A percentile compares a stretch with the other conserved stretches of the same genome.
phyloP scores from a whole-genome alignment of 2,329 filamentous ascomycete species.

The Colletotrichum tabaci region DNA sequence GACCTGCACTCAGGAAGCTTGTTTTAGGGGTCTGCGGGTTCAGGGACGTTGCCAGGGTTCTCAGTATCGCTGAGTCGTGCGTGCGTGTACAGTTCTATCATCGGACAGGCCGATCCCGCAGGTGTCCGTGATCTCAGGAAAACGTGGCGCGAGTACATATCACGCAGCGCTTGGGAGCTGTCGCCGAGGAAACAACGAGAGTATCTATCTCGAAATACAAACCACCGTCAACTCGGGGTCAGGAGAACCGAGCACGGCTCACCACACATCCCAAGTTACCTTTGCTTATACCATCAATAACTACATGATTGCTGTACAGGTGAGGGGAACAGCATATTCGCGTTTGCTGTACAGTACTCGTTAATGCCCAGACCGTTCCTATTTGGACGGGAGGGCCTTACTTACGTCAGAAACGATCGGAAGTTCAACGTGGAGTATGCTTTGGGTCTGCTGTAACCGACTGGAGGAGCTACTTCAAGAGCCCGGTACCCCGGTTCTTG shows the following conservation, averaged over 20 bases:
- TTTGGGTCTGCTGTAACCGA: background rate
- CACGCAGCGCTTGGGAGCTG: background rate
- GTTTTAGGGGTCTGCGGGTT: background rate
- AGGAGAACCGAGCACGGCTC: background rate
- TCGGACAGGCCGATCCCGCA: background rate
- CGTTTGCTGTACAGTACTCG: background rate
- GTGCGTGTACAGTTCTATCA: background rate
- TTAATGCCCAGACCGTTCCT: background rate
- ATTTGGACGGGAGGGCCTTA: background rate
- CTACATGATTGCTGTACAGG: too few species aligned
- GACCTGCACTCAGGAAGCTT: background rate
- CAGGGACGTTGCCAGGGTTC: background rate
- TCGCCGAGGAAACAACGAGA: background rate
- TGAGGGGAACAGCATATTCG: background rate
- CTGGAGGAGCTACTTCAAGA: too few species aligned
- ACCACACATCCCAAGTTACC: too few species aligned
- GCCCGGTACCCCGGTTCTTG: background rate
- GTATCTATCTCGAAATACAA: background rate
- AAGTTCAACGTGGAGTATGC: background rate
- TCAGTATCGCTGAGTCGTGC: background rate
- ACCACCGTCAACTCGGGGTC: background rate
- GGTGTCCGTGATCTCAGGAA: constrained; percentile 1
- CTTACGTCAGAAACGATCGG: background rate
- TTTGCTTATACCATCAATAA: too few species aligned
- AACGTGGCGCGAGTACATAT: background rate